These are phyloP conservation scores for Tolypocladium capitatum DNA, from an alignment of 2,329 filamentous ascomycete species.

Conservation along the genomic window DNA sequence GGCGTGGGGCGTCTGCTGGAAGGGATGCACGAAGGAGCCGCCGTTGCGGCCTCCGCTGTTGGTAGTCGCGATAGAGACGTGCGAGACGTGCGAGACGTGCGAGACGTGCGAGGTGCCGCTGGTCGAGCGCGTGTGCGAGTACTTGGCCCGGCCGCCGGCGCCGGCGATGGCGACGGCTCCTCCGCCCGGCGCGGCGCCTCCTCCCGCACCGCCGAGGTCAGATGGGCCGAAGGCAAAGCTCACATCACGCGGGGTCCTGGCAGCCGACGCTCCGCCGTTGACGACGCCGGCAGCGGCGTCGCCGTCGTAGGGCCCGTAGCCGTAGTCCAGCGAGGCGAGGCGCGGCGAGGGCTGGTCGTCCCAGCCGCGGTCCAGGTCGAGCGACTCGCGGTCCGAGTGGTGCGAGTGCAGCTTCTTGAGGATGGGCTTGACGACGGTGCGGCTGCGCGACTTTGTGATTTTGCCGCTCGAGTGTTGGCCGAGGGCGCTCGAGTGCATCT, in stretches of 20 bases:
- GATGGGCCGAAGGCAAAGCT: constrained; percentile 30
- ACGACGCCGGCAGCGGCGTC: constrained; percentile 10
- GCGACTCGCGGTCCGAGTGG: constrained; percentile 47
- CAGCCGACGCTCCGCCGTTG: constrained; percentile 2
- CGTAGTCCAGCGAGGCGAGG: constrained; percentile 3
- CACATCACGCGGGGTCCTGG: constrained; percentile 24
- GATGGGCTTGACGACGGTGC: constrained; percentile 45
- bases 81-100: too few relatives aligned
- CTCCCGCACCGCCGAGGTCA: constrained; percentile 14
- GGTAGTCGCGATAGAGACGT: constrained; percentile 41
- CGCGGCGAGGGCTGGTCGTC: constrained; percentile 32
- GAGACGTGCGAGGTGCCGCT: constrained; percentile 46
- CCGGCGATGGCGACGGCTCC: not conserved
- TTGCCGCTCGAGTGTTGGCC: constrained; percentile 10
- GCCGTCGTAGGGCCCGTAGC: constrained; percentile 14
- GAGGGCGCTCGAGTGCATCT: constrained; percentile 7
- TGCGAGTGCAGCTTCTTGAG: constrained; percentile 39
- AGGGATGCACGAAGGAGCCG: constrained; percentile 47
- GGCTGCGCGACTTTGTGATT: constrained; percentile 31
- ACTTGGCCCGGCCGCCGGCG: constrained; percentile 18
- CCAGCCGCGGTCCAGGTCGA: constrained; percentile 48
- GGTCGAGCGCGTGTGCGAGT: constrained; percentile 43
- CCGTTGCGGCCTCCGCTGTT: constrained; percentile 31
- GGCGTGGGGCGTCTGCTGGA: constrained; percentile 49
- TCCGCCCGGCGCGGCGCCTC: not conserved